These are phyloP conservation scores for Penicillium pulvis DNA, from an alignment of 495 filamentous ascomycete species.

Conservation along the genomic window DNA sequence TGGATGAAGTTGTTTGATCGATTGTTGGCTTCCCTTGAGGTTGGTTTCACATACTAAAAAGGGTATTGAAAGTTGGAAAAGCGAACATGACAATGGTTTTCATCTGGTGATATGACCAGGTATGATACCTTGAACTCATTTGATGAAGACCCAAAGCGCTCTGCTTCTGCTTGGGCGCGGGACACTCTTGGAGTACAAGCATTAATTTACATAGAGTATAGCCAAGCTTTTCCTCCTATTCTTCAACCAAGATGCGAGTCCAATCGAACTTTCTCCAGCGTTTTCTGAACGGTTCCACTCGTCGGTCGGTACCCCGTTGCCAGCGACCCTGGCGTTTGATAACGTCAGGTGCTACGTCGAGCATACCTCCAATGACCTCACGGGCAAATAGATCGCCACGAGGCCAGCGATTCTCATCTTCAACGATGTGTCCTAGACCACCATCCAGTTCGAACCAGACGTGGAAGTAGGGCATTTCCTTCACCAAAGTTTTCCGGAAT, in stretches of 20 bases:
- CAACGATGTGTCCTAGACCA: constrained; percentile 88
- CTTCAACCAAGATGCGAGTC: constrained; percentile 77
- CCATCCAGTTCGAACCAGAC: constrained; percentile 95
- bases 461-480: constrained; percentile 99
- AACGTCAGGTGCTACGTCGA: constrained; percentile 79
- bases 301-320: constrained; percentile 67
- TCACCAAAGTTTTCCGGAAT: constrained; percentile 80
- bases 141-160: neutral
- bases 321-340: constrained; percentile 92
- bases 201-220: neutral
- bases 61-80: too few relatives aligned
- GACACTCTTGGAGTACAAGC: neutral
- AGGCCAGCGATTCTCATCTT: constrained; percentile 86
- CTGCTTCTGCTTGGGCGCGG: neutral
- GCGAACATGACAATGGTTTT: too few relatives aligned
- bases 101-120: too few relatives aligned
- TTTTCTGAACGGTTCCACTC: constrained; percentile 79
- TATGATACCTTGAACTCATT: too few relatives aligned
- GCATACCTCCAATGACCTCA: constrained; percentile 91
- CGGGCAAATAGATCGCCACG: constrained; percentile 90
- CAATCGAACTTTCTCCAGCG: constrained; percentile 94
- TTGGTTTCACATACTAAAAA: too few relatives aligned
- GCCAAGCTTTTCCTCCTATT: constrained; percentile 16
- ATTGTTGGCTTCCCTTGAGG: too few relatives aligned
- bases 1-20: too few relatives aligned